Evolutionary conservation across 1,284 basidiomycete species (phyloP), one percentile per base, ranked within the genome.

Genomic region (Rhodotorula glutinis): DNA sequence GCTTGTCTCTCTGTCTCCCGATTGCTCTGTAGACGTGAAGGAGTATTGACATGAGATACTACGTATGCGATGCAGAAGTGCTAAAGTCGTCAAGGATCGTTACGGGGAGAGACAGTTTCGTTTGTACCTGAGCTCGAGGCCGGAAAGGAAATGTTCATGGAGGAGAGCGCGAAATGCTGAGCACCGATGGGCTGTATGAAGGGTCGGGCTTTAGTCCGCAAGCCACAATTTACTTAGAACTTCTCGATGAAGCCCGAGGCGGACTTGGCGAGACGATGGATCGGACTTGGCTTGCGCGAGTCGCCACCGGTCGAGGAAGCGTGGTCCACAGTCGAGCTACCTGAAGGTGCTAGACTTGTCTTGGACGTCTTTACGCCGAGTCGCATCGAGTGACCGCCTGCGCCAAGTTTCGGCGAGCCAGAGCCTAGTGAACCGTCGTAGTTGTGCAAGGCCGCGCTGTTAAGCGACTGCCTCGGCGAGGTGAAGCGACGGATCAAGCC

Each of bases 181-280:
- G 17, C 11, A 38, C 25, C 17, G 33, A 49, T 30, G 30, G 4
- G 41, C 9, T 9, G 25, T 40, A 25, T 7, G 57, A 47, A 40
- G 17, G 19, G 33, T 25, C 33, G 23, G 19, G 10, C 17, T 4
- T 51, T n/a, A 25, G 38, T 4, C 27, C n/a, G 38, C 10, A 25
- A 3, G 47, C 38, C 47, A 33, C 38, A 40, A 54, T 8, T 14
- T n/a, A 21, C 46, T 51, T n/a, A 51, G 25, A 51, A 16, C 25
- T 27, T 51, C n/a, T 51, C 49, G 27, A 51, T 29, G 27, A 51
- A 51, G 4, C 49, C 49, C 55, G 65, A 58, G 8, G 63, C 21
- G 85, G 82, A 41, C 86, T 88, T 13, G 86, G 87, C 69, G 85
- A 88, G 49, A 86, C 85, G 10, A 86, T 88, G 77, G 88, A 87